Percentiles rank a stretch among this genome's conserved stretches.
phyloP scores from a whole-genome alignment of 805 yeast species.

The Lipomyces kockii region DNA sequence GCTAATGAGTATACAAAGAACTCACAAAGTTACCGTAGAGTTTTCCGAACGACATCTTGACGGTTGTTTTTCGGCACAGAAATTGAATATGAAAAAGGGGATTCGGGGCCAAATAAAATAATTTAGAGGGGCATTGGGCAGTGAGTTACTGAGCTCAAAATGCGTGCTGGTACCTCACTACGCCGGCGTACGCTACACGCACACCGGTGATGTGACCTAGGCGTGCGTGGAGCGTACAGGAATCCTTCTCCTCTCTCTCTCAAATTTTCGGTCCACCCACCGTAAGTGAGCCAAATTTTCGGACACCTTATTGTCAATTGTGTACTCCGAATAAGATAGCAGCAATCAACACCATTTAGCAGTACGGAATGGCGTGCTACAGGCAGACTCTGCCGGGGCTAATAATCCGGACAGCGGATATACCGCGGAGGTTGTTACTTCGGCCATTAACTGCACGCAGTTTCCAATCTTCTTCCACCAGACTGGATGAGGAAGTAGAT shows the following conservation, averaged over 20 bases:
- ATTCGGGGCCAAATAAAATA: slow-evolving; percentile 20
- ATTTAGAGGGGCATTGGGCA: slow-evolving; percentile 15
- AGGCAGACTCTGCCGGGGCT: not conserved
- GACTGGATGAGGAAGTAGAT: not conserved
- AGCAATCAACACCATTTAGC: not conserved
- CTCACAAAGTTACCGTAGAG: slow-evolving; percentile 51
- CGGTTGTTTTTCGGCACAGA: not conserved
- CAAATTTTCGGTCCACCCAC: not conserved
- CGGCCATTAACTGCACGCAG: not conserved
- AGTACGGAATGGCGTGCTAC: not conserved
- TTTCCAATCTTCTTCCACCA: not conserved
- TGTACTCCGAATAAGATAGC: not conserved
- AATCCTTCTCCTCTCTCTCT: too few species aligned
- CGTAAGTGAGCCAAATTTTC: too few species aligned
- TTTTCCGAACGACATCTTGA: slow-evolving; percentile 69
- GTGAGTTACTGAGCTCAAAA: not conserved
- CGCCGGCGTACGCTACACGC: not conserved
- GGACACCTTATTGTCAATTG: too few species aligned
- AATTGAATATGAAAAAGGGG: not conserved
- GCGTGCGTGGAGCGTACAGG: too few species aligned
- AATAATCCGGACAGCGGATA: not conserved
- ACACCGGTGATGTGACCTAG: slow-evolving; percentile 1
- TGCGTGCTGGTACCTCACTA: not conserved
- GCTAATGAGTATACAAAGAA: not conserved
- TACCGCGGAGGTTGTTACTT: not conserved